Evolutionary conservation across 148 eudicot species (phyloP).

Genomic region (Polygonum maritimum): DNA sequence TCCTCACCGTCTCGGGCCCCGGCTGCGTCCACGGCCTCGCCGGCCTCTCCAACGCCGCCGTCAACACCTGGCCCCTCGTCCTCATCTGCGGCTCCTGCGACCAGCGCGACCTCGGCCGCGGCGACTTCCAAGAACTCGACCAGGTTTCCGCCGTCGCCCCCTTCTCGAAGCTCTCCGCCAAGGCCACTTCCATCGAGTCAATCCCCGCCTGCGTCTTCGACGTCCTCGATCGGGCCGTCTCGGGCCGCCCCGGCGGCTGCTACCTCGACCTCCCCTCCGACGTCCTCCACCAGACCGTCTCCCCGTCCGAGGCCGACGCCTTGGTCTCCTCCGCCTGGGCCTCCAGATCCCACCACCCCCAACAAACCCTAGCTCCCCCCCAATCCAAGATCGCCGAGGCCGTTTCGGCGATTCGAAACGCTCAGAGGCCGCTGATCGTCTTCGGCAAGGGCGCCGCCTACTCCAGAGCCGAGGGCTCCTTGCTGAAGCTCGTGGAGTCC

Average conservation of each 20-base stretch:
- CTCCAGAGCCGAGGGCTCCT: constrained; percentile 45
- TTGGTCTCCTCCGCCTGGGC: constrained; percentile 32
- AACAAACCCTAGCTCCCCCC: background rate
- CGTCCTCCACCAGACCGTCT: constrained; percentile 62
- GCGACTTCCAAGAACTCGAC: constrained; percentile 95
- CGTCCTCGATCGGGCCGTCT: constrained; percentile 24
- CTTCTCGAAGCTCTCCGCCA: constrained; percentile 56
- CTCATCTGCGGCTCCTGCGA: constrained; percentile 84
- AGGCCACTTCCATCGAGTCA: constrained; percentile 30
- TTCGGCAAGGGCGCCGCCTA: constrained; percentile 87
- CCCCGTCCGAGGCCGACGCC: constrained; percentile 43
- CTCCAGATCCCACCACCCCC: background rate
- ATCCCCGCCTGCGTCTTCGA: constrained; percentile 42
- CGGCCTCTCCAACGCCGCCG: constrained; percentile 77
- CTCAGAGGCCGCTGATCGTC: constrained; percentile 77
- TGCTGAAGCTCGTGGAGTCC: constrained; percentile 48
- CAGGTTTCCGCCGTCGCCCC: constrained; percentile 62
- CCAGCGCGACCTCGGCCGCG: constrained; percentile 52
- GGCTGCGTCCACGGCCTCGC: constrained; percentile 97
- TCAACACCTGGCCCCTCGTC: constrained; percentile 69
- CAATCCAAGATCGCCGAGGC: constrained; percentile 37
- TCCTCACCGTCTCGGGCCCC: constrained; percentile 93
- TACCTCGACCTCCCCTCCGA: constrained; percentile 74
- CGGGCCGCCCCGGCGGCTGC: constrained; percentile 79
- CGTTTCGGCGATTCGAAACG: constrained; percentile 40